These are phyloP conservation scores for Stagonosporopsis rhizophila DNA, from an alignment of 2,329 filamentous ascomycete genomes.

Conservation along the genomic window DNA sequence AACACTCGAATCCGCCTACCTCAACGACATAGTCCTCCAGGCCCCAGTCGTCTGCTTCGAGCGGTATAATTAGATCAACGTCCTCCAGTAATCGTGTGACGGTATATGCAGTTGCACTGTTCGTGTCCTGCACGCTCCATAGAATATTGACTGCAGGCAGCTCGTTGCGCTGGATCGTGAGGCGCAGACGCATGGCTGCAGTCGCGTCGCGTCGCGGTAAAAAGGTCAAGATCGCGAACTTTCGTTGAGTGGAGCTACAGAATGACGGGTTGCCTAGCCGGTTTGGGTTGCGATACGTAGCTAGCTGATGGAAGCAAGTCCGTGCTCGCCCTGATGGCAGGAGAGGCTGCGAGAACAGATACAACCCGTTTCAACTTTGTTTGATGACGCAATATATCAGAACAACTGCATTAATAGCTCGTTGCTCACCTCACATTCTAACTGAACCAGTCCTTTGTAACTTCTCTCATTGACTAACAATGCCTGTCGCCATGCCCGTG, in stretches of 20 bases:
- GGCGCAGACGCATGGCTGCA: constrained; percentile 46
- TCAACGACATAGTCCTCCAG: constrained; percentile 90
- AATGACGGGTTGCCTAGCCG: constrained; percentile 19
- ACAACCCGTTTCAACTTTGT: constrained; percentile 4
- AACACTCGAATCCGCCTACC: constrained; percentile 78
- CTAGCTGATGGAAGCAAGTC: constrained; percentile 15
- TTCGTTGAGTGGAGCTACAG: constrained; percentile 15
- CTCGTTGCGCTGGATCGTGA: constrained; percentile 47
- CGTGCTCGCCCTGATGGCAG: constrained; percentile 5
- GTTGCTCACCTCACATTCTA: not conserved
- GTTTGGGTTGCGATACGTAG: constrained; percentile 4
- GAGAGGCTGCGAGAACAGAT: not conserved
- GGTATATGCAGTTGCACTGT: constrained; percentile 56
- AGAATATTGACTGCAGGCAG: constrained; percentile 49
- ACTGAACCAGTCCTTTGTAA: not conserved
- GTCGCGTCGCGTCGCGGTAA: constrained; percentile 13
- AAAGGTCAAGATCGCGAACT: constrained; percentile 15
- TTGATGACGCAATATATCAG: constrained; percentile 16
- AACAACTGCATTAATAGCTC: not conserved
- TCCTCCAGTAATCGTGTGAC: constrained; percentile 78
- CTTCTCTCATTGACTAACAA: constrained; percentile 2
- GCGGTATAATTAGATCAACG: constrained; percentile 79
- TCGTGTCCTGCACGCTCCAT: constrained; percentile 46
- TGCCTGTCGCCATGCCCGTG: constrained; percentile 36
- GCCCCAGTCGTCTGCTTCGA: constrained; percentile 83